A percentile compares a stretch with the other conserved stretches of the same genome.
Evolutionary conservation across 2,329 filamentous ascomycete genomes (phyloP).

Genomic region (Scedosporium dehoogii): DNA sequence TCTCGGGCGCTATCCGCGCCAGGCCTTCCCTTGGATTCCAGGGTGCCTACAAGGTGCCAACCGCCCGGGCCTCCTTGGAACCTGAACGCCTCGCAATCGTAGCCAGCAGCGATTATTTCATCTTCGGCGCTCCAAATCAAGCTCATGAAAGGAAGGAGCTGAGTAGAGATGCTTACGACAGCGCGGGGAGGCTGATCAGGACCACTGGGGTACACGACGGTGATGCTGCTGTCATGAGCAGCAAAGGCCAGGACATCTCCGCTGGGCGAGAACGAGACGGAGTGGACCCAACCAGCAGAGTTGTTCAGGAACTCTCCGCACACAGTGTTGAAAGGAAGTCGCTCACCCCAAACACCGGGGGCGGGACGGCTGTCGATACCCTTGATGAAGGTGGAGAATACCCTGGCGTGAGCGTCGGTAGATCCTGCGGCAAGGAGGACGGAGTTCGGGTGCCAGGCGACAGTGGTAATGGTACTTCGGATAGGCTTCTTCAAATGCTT

Average conservation of each 20-base stretch:
- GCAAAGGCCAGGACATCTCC: constrained; percentile 91
- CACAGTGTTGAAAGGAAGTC: constrained; percentile 94
- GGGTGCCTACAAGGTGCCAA: constrained; percentile 73
- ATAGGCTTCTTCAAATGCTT: constrained; percentile 99
- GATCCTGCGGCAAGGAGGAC: constrained; percentile 89
- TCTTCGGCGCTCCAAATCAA: constrained; percentile 85
- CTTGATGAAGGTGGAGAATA: constrained; percentile 95
- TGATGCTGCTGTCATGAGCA: constrained; percentile 92
- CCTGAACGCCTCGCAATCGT: constrained; percentile 83
- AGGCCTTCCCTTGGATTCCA: constrained; percentile 62
- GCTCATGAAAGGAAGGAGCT: constrained; percentile 85
- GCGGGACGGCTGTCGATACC: constrained; percentile 80
- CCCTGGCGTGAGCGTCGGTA: constrained; percentile 92
- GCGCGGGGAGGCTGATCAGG: constrained; percentile 85
- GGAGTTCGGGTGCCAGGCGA: constrained; percentile 96
- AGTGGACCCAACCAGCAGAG: constrained; percentile 93
- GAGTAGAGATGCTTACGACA: constrained; percentile 82
- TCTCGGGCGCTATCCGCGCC: constrained; percentile 58
- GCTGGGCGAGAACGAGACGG: constrained; percentile 83
- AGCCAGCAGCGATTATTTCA: constrained; percentile 91
- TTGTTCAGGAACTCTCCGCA: constrained; percentile 95
- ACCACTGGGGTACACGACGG: constrained; percentile 85
- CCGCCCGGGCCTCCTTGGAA: constrained; percentile 69
- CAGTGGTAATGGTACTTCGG: constrained; percentile 87
- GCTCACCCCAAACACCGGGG: constrained; percentile 85